These are phyloP conservation scores for Balamuthia mandrillaris DNA, from an alignment of 208 protist genomes.

Conservation along the genomic window DNA sequence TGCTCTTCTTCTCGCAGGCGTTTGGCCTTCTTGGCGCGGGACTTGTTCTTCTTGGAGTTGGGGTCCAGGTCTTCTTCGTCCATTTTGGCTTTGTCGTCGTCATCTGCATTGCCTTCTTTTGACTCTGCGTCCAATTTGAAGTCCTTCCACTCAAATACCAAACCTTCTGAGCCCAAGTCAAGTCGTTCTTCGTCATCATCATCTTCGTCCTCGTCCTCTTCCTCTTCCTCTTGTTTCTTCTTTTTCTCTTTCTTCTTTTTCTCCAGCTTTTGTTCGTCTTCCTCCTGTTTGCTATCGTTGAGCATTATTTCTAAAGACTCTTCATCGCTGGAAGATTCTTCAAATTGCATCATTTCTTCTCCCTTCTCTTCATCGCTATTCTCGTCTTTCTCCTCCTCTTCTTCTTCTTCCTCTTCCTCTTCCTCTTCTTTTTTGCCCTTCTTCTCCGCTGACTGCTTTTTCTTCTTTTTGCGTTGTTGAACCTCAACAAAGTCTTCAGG, in stretches of 20 bases:
- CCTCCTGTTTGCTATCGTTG: no score
- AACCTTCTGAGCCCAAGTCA: constrained; percentile 9
- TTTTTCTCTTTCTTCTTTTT: constrained; percentile 19
- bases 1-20: constrained; percentile 41
- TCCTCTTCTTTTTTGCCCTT: neutral
- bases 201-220: constrained; percentile 56
- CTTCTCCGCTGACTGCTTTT: neutral
- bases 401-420: constrained; percentile 33
- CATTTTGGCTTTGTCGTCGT: constrained; percentile 39
- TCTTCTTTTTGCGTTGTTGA: neutral
- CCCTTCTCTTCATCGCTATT: constrained; percentile 40
- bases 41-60: neutral
- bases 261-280: constrained; percentile 22
- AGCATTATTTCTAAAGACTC: no score
- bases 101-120: constrained; percentile 24
- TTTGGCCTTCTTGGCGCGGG: constrained; percentile 25
- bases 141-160: neutral
- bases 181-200: constrained; percentile 1
- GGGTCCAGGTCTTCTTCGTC: neutral
- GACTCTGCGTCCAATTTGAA: constrained; percentile 18
- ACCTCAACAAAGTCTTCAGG: no score
- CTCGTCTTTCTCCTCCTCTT: constrained; percentile 36
- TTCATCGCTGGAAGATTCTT: neutral
- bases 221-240: constrained; percentile 45
- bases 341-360: constrained; percentile 9